phyloP scores from a whole-genome alignment of 176 grass and related monocot species.

The Phyllostachys edulis region DNA sequence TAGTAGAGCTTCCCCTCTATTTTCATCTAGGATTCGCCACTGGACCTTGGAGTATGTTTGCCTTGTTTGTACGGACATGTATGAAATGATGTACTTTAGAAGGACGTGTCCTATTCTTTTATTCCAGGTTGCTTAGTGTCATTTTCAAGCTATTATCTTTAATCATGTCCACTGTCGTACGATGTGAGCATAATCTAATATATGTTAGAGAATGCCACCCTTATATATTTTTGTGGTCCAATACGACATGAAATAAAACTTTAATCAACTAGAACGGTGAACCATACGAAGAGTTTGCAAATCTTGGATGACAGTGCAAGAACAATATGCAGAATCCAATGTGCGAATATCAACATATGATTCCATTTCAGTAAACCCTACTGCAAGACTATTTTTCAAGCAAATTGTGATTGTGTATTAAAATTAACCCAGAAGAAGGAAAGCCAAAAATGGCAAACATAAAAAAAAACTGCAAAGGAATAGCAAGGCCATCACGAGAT shows the following conservation, averaged over 20 bases:
- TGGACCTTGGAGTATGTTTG: conserved; percentile 5
- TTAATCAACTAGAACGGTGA: not conserved
- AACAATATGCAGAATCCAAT: not conserved
- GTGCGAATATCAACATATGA: not conserved
- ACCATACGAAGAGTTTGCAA: not conserved
- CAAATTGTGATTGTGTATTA: not conserved
- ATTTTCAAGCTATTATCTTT: conserved; percentile 17
- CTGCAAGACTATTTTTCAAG: not conserved
- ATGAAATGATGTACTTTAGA: conserved; percentile 16
- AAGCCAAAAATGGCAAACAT: not conserved
- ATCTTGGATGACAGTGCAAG: not conserved
- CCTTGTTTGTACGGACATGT: conserved; percentile 19
- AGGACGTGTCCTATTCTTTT: not conserved
- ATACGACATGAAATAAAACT: not conserved
- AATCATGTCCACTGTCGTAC: not conserved
- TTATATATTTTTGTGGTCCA: not conserved
- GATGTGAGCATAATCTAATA: conserved; percentile 14
- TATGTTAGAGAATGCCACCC: not conserved
- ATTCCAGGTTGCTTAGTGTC: not conserved
- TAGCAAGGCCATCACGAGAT: not conserved
- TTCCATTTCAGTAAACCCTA: not conserved
- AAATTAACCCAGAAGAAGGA: not conserved
- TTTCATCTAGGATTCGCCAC: too few relatives aligned
- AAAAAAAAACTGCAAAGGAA: not conserved
- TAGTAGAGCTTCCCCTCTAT: too few relatives aligned